These are phyloP conservation scores for Clitoria ternatea DNA, from an alignment of 306 rosid species.

Conservation along the genomic window DNA sequence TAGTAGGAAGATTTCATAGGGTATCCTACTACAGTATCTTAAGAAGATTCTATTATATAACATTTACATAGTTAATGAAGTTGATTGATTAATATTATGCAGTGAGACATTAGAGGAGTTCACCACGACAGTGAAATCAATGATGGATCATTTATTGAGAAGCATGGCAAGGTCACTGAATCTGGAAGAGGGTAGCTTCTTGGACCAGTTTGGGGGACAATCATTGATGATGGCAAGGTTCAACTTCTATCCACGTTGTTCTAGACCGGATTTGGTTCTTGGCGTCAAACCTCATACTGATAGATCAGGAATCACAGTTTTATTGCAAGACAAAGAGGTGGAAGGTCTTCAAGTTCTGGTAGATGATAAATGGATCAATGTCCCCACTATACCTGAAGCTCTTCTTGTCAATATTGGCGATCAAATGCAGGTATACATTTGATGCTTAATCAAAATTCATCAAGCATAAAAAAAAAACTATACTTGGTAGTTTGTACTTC, in stretches of 20 bases:
- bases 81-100: background rate
- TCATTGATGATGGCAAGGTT: constrained; percentile 32
- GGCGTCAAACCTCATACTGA: constrained; percentile 69
- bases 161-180: constrained; percentile 50
- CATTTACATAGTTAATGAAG: no score
- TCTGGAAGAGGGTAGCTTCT: constrained; percentile 43
- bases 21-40: background rate
- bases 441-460: background rate
- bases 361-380: constrained; percentile 45
- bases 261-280: constrained; percentile 59
- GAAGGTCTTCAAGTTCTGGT: constrained; percentile 61
- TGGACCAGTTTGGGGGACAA: constrained; percentile 44
- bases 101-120: constrained; percentile 39
- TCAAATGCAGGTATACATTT: constrained; percentile 52
- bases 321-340: constrained; percentile 56
- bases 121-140: constrained; percentile 23
- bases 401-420: constrained; percentile 62
- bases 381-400: constrained; percentile 55
- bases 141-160: constrained; percentile 40
- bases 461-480: background rate
- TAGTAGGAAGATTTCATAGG: background rate
- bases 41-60: no score
- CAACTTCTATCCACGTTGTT: constrained; percentile 58
- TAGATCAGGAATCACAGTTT: constrained; percentile 49
- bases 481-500: background rate